These are phyloP conservation scores for Strigomonas culicis DNA, from an alignment of 208 protist genomes.

Conservation along the genomic window DNA sequence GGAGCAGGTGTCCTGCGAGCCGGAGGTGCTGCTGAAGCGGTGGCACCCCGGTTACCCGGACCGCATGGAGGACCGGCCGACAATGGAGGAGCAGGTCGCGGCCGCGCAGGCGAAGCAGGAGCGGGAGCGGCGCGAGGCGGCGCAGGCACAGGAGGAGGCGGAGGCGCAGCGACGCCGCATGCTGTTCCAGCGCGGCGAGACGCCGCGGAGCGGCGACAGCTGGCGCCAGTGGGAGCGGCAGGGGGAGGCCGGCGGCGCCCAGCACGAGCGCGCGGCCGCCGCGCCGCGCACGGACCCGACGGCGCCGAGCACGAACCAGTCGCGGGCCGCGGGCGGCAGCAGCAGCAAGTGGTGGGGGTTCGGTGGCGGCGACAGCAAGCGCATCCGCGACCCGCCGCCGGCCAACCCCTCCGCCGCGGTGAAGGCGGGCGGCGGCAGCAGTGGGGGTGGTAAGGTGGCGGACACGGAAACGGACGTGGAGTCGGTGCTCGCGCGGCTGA, in stretches of 20 bases:
- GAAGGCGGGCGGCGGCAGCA: not conserved
- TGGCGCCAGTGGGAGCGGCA: not conserved
- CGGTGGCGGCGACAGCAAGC: conserved; percentile 1
- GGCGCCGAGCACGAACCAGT: not conserved
- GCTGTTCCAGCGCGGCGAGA: not conserved
- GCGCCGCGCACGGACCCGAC: not conserved
- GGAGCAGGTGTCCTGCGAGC: conserved; percentile 64
- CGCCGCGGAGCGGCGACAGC: not conserved
- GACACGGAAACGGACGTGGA: conserved; percentile 60
- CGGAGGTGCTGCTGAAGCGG: conserved; percentile 59
- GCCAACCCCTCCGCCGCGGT: not conserved
- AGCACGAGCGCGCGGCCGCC: conserved; percentile 4
- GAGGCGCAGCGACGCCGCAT: conserved; percentile 5
- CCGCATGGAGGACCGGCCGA: conserved; percentile 71
- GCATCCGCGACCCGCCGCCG: not conserved
- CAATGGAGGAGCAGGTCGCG: conserved; percentile 60
- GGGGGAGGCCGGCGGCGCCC: not conserved
- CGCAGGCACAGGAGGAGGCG: conserved; percentile 10
- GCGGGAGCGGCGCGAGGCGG: conserved; percentile 7
- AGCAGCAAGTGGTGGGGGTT: conserved; percentile 7
- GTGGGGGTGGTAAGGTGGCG: conserved; percentile 17
- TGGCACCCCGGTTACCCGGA: conserved; percentile 89
- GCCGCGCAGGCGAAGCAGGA: conserved; percentile 15
- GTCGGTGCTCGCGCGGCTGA: conserved; percentile 50
- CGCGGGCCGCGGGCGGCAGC: conserved; percentile 2